A percentile compares a stretch with the other conserved stretches of the same genome.
phyloP scores from a whole-genome alignment of 257 asterid species.

The Fraxinus quadrangulata region DNA sequence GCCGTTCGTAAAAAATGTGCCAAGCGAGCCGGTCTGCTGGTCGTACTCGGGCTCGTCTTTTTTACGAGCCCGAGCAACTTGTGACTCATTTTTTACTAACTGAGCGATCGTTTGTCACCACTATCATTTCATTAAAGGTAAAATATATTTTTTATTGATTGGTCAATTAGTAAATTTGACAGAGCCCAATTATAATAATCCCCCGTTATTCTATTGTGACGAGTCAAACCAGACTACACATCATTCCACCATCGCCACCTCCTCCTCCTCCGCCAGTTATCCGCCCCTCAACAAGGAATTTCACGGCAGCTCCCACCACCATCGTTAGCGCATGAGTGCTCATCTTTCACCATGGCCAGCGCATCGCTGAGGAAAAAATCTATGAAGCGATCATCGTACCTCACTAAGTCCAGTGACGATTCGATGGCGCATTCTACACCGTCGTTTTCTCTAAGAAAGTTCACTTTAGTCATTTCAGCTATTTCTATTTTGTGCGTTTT shows the following conservation, averaged over 20 bases:
- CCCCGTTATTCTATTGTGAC: neutral
- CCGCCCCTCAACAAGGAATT: conserved; percentile 19
- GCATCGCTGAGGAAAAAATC: conserved; percentile 46
- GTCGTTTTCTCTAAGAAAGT: conserved; percentile 35
- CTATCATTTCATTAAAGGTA: no score
- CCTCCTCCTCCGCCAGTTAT: conserved; percentile 5
- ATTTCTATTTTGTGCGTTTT: conserved; percentile 33
- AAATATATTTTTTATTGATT: no score
- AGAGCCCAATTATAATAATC: no score
- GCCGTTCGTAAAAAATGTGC: no score
- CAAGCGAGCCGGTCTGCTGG: no score
- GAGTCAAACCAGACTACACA: conserved; percentile 25
- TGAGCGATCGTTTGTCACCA: no score
- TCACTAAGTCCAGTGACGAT: conserved; percentile 27
- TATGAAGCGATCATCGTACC: conserved; percentile 32
- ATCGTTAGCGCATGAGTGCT: conserved; percentile 28
- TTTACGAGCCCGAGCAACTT: no score
- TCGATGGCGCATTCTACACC: conserved; percentile 37
- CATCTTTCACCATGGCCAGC: conserved; percentile 37
- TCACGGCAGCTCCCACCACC: conserved; percentile 12
- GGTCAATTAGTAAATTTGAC: no score
- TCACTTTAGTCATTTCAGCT: conserved; percentile 38
- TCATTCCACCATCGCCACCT: conserved; percentile 10
- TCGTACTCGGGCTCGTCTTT: no score
- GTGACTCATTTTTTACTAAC: no score